Evolutionary conservation across 352 stramenopile species (phyloP).

Genomic region (Pythium rishiriense): DNA sequence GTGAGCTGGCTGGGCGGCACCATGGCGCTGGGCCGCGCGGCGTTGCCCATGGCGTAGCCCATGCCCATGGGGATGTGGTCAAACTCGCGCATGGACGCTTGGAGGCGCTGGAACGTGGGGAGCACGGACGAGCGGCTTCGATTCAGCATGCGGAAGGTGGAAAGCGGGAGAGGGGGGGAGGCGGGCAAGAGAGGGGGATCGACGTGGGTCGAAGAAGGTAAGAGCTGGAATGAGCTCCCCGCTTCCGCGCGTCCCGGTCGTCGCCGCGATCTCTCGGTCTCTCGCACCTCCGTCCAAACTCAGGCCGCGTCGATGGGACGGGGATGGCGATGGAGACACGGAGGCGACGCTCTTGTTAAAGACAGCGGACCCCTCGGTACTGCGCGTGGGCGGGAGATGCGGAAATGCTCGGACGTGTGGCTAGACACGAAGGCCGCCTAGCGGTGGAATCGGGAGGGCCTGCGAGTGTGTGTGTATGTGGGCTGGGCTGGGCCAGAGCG

Average conservation of each 20-base stretch:
- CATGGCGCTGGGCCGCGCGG: slow-evolving; percentile 9
- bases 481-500: neutral
- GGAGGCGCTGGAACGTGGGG: slow-evolving; percentile 54
- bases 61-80: slow-evolving; percentile 31
- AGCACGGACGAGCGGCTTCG: slow-evolving; percentile 26
- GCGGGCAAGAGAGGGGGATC: neutral
- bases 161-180: neutral
- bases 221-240: slow-evolving; percentile 28
- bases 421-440: neutral
- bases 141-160: slow-evolving; percentile 47
- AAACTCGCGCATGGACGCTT: slow-evolving; percentile 50
- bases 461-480: neutral
- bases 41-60: slow-evolving; percentile 8
- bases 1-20: slow-evolving; percentile 10
- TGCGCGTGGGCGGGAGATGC: slow-evolving; percentile 9
- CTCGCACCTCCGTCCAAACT: neutral
- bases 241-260: slow-evolving; percentile 3
- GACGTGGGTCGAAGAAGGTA: slow-evolving; percentile 10
- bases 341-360: slow-evolving; percentile 25
- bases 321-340: neutral
- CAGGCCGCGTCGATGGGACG: neutral
- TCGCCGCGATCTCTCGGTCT: neutral
- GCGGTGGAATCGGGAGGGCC: neutral
- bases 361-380: slow-evolving; percentile 18
- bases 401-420: slow-evolving; percentile 18